These are phyloP conservation scores for Amanita subjunquillea DNA, from an alignment of 768 basidiomycete genomes.

Conservation along the genomic window DNA sequence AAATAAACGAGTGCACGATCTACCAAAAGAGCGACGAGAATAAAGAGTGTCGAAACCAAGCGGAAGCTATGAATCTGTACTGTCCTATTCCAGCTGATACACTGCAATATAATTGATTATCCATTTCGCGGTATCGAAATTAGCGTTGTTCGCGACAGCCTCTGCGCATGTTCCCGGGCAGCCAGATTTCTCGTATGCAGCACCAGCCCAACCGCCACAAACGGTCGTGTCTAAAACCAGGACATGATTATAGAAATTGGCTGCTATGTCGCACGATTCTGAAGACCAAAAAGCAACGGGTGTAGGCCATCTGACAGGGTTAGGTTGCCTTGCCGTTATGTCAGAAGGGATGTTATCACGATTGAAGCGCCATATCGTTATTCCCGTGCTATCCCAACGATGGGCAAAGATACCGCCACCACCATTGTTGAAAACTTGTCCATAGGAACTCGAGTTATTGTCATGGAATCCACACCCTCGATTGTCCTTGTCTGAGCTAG, in stretches of 20 bases:
- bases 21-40: conserved; percentile 1
- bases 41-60: background rate
- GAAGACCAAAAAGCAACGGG: conserved; percentile 45
- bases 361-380: conserved; percentile 48
- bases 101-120: conserved; percentile 46
- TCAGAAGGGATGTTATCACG: conserved; percentile 41
- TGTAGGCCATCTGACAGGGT: conserved; percentile 39
- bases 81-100: conserved; percentile 21
- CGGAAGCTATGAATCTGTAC: background rate
- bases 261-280: conserved; percentile 33
- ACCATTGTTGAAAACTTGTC: conserved; percentile 32
- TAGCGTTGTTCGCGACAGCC: conserved; percentile 43
- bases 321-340: conserved; percentile 32
- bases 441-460: conserved; percentile 25
- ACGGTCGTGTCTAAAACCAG: conserved; percentile 38
- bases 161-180: conserved; percentile 37
- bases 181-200: conserved; percentile 22
- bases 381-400: conserved; percentile 40
- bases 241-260: conserved; percentile 43
- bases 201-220: conserved; percentile 36
- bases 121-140: conserved; percentile 46
- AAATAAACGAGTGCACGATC: background rate
- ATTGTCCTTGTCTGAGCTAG: conserved; percentile 27
- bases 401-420: conserved; percentile 47
- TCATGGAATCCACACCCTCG: conserved; percentile 42